Evolutionary conservation across 805 yeast genomes (phyloP).

Genomic region (Wickerhamomyces kurtzmanii): DNA sequence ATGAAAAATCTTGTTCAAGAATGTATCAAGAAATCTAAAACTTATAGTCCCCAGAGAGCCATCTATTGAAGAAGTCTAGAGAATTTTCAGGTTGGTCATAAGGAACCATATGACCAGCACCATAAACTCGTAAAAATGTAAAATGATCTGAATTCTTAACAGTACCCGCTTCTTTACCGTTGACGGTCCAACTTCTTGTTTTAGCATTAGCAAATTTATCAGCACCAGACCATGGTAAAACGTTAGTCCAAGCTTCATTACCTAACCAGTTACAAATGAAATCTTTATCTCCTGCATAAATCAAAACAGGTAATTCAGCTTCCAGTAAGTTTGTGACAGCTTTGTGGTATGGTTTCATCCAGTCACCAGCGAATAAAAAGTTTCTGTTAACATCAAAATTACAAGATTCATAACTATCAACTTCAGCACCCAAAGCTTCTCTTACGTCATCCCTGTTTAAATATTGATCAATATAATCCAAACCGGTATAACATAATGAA

Average conservation of each 20-base stretch:
- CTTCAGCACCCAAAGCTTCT: constrained; percentile 85
- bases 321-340: constrained; percentile 67
- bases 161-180: constrained; percentile 51
- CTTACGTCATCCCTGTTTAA: constrained; percentile 71
- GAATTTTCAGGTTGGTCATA: constrained; percentile 76
- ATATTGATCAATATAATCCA: constrained; percentile 67
- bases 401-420: constrained; percentile 66
- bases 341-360: constrained; percentile 83
- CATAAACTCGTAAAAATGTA: constrained; percentile 76
- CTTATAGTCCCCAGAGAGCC: constrained; percentile 63
- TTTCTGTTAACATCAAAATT: constrained; percentile 70
- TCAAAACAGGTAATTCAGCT: constrained; percentile 65
- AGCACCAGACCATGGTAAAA: constrained; percentile 55
- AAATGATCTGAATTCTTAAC: constrained; percentile 58
- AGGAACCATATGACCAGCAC: constrained; percentile 97
- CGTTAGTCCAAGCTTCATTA: constrained; percentile 77
- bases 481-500: constrained; percentile 68
- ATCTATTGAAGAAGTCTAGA: constrained; percentile 74
- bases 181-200: constrained; percentile 34
- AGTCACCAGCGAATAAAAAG: constrained; percentile 82
- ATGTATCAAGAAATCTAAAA: constrained; percentile 6
- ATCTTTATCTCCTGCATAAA: constrained; percentile 95
- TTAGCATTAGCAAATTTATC: constrained; percentile 39
- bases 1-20: too few relatives aligned
- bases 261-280: constrained; percentile 97